Base-by-base conservation (phyloP, 805 yeast species). In the Barnettozyma siamensis region DNA sequence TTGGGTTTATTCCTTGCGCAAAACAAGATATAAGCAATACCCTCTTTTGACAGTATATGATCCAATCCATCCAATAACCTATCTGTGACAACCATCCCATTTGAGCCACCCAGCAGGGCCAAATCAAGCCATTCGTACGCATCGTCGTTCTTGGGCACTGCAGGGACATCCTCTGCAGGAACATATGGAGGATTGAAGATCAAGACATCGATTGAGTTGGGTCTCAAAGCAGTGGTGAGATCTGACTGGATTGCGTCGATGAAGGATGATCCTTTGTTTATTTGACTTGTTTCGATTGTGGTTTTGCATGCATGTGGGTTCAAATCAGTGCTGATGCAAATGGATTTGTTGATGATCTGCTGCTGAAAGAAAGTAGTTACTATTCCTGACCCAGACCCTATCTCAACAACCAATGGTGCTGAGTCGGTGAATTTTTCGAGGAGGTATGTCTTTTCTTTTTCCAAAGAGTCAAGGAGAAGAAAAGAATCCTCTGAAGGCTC, bases 141-240 rank as follows among this genome's bases (percentile, higher is more conserved):
- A 9, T 70, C 74, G 3, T 67, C 69, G 0, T 49, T 51, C 0
- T 43, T 45, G 0, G 93, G 93, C 2, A 74, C 50, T 0, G 48
- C 55, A 0, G 98, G 97, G 0, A 87, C 83, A 0, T 54, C 56
- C 44, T 80, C 88, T 1, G 91, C 86, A 0, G 99, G 99, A 1
- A 93, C 99, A 57, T 93, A 93, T 0, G 99, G 99, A 0, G 99
- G 99, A 55, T 93, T 93, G 63, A 93, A 93, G 1, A 93, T 69
- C 18, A 93, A 64, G 1, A 91, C 43, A 54, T 93, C 98, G 2
- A 88, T 70, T 5, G 63, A 38, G 2, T 69, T 50, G 0, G 55
- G 54, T 11, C 73, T 58, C 9, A 88, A 47, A 3, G 76, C 68
- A 9, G 70, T 51, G 0, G 83, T 72, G 24, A 88, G 62, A 53